phyloP scores from a whole-genome alignment of 495 filamentous ascomycete species.

The Cairneyella variabilis region DNA sequence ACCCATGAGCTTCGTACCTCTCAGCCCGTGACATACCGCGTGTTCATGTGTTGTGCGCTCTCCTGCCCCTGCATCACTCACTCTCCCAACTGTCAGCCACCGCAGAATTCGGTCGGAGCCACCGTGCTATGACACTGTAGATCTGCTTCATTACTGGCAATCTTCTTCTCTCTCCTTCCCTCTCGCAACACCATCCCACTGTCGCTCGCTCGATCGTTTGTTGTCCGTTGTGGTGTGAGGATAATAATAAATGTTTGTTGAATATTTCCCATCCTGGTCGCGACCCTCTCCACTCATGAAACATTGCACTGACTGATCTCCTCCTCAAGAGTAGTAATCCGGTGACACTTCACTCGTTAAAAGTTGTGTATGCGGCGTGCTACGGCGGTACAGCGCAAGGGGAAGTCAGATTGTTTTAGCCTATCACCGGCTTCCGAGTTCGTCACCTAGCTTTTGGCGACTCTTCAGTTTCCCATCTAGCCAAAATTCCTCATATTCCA shows the following conservation, averaged over 20 bases:
- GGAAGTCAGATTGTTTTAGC: too few species aligned
- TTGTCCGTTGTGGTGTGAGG: not conserved
- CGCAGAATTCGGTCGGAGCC: not conserved
- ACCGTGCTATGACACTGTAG: not conserved
- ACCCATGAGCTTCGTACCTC: too few species aligned
- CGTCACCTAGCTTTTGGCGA: too few species aligned
- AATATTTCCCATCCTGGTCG: not conserved
- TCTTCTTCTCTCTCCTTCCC: not conserved
- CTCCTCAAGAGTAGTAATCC: not conserved
- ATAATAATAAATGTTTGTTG: too few species aligned
- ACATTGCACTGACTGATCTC: slow-evolving; percentile 9
- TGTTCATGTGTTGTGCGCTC: not conserved
- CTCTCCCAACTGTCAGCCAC: not conserved
- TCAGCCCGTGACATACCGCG: too few species aligned
- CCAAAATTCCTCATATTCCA: not conserved
- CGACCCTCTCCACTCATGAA: not conserved
- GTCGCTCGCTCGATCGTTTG: not conserved
- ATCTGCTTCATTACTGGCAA: not conserved
- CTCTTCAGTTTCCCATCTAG: not conserved
- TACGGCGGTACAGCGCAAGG: not conserved
- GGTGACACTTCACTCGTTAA: not conserved
- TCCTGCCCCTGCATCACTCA: not conserved
- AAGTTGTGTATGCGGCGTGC: too few species aligned
- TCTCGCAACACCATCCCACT: not conserved
- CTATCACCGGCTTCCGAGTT: too few species aligned